Conservation (phyloP, 352 stramenopile species). For the Plasmopara muralis region DNA sequence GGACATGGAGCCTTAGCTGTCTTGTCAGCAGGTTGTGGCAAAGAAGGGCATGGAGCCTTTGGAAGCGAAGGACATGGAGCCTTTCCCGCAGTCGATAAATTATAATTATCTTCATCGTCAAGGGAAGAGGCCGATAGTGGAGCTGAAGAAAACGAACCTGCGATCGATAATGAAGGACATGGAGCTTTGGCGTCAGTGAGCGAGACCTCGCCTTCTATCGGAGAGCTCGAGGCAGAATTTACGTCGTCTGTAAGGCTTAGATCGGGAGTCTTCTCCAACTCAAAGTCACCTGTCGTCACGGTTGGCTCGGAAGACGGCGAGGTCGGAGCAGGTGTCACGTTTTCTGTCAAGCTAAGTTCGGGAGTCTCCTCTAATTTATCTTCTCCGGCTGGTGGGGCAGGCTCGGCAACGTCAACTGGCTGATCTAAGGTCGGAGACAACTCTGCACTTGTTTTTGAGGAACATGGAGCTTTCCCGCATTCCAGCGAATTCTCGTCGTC, state of each 20-base stretch:
- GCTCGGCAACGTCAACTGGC: too few relatives aligned
- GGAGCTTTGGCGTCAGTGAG: constrained; percentile 14
- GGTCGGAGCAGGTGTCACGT: too few relatives aligned
- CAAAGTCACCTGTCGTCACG: not conserved
- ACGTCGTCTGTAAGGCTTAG: constrained; percentile 9
- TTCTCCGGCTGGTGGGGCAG: too few relatives aligned
- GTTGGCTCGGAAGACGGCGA: not conserved
- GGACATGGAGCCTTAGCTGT: constrained; percentile 10
- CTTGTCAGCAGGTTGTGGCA: constrained; percentile 8
- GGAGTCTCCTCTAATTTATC: too few relatives aligned
- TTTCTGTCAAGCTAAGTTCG: too few relatives aligned
- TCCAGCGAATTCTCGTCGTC: too few relatives aligned
- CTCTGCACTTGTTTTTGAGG: too few relatives aligned
- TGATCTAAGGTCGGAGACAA: too few relatives aligned
- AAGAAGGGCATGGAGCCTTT: not conserved
- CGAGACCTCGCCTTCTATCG: constrained; percentile 4
- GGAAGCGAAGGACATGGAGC: constrained; percentile 23
- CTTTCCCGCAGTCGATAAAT: constrained; percentile 14
- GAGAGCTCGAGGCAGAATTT: constrained; percentile 14
- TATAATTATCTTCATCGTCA: constrained; percentile 14
- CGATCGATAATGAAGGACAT: constrained; percentile 12
- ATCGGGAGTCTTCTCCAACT: constrained; percentile 6
- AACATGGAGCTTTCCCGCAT: too few relatives aligned
- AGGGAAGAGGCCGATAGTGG: constrained; percentile 24
- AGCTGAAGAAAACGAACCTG: constrained; percentile 20